phyloP scores from a whole-genome alignment of 1,139 yeast genomes.

The Candida sp. region DNA sequence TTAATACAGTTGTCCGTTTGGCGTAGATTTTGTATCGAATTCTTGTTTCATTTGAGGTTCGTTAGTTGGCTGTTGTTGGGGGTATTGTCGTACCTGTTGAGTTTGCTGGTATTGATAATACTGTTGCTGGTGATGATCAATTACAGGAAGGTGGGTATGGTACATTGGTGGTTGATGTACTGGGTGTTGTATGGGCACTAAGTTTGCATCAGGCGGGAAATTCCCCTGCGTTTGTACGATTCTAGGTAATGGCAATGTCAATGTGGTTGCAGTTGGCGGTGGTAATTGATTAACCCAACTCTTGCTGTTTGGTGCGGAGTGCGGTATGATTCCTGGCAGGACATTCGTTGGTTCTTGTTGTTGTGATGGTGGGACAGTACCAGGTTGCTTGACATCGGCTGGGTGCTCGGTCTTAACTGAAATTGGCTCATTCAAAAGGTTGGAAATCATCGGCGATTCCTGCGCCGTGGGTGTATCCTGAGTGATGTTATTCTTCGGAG shows the following conservation, averaged over 20 bases:
- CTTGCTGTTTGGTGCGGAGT: background rate
- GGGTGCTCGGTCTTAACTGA: background rate
- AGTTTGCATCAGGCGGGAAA: background rate
- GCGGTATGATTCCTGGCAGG: background rate
- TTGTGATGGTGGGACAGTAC: background rate
- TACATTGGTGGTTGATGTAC: background rate
- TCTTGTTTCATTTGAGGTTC: background rate
- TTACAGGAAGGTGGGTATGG: background rate
- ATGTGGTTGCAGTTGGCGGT: constrained; percentile 1
- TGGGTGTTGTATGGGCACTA: background rate
- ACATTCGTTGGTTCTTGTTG: background rate
- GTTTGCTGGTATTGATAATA: background rate
- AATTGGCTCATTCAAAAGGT: constrained; percentile 14
- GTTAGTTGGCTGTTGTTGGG: background rate
- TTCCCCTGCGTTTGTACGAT: background rate
- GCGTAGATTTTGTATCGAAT: background rate
- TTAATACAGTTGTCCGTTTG: background rate
- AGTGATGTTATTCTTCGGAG: constrained; percentile 4
- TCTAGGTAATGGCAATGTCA: background rate
- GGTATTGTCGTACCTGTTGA: background rate
- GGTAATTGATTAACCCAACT: constrained; percentile 4
- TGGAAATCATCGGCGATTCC: constrained; percentile 17
- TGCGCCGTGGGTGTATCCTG: constrained; percentile 14
- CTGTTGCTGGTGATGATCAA: background rate
- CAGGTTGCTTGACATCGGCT: background rate